Evolutionary conservation across 495 filamentous ascomycete species (phyloP).

Genomic region (Penicillium subrubescens): DNA sequence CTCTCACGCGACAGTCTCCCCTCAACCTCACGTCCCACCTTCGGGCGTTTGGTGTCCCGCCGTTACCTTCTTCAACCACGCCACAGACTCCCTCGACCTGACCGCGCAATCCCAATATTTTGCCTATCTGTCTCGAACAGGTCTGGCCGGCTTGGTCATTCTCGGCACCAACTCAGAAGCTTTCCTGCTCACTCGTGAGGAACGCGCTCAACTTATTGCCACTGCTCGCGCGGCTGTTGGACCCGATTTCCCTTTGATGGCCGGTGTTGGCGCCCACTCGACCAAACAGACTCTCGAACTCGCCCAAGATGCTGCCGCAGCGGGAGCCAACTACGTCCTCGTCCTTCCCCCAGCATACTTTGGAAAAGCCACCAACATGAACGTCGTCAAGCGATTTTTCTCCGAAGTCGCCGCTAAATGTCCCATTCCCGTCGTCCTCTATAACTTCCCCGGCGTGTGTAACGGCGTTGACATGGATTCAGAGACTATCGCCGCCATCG

Average conservation of each 20-base stretch:
- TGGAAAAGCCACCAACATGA: conserved; percentile 57
- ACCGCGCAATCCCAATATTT: conserved; percentile 55
- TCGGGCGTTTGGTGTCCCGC: conserved; percentile 25
- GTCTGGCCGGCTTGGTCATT: conserved; percentile 60
- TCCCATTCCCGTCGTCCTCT: conserved; percentile 62
- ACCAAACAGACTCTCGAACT: conserved; percentile 63
- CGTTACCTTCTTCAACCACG: conserved; percentile 55
- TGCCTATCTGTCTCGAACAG: conserved; percentile 54
- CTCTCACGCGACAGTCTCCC: conserved; percentile 14
- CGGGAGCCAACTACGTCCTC: conserved; percentile 61
- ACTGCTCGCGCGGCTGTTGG: conserved; percentile 56
- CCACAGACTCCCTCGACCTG: conserved; percentile 54
- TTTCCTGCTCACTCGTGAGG: conserved; percentile 63
- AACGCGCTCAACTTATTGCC: conserved; percentile 53
- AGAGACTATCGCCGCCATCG: conserved; percentile 57
- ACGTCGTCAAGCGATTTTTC: conserved; percentile 63
- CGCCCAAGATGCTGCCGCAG: conserved; percentile 56
- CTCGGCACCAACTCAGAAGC: conserved; percentile 69
- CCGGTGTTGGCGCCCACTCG: conserved; percentile 64
- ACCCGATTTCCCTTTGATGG: conserved; percentile 59
- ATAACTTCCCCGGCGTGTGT: conserved; percentile 74
- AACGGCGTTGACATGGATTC: conserved; percentile 72
- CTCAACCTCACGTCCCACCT: conserved; percentile 26
- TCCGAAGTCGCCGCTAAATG: conserved; percentile 53
- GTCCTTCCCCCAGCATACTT: conserved; percentile 69